Conservation (phyloP, 1,284 basidiomycete species). For the Mrakiaceae sp. region DNA sequence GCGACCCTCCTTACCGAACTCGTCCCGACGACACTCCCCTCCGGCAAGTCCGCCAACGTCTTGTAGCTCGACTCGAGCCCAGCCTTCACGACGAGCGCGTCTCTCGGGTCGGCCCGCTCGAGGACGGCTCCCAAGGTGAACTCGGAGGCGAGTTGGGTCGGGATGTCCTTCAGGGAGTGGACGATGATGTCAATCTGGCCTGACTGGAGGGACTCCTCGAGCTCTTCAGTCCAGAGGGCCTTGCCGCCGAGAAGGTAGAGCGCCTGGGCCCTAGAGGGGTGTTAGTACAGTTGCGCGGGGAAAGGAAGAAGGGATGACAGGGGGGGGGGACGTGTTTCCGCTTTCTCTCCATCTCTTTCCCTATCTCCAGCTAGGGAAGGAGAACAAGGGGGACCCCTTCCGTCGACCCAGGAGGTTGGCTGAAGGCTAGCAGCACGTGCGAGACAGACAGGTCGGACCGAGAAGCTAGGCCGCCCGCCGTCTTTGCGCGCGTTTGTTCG, state of each 20-base stretch:
- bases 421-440: too few species aligned
- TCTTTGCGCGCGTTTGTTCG: neutral
- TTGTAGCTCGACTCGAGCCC: constrained; percentile 53
- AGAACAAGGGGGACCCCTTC: constrained; percentile 21
- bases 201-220: constrained; percentile 69
- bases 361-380: constrained; percentile 5
- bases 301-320: neutral
- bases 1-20: constrained; percentile 88
- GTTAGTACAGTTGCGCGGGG: neutral
- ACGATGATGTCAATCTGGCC: constrained; percentile 81
- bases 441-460: too few species aligned
- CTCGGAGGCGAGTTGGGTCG: constrained; percentile 71
- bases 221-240: constrained; percentile 88
- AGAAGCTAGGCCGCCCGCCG: too few species aligned
- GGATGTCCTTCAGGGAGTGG: constrained; percentile 89
- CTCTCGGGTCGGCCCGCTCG: constrained; percentile 79
- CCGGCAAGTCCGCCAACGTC: constrained; percentile 70
- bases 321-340: too few species aligned
- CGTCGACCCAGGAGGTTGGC: too few species aligned
- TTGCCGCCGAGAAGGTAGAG: constrained; percentile 69
- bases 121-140: constrained; percentile 77
- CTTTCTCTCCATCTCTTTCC: neutral
- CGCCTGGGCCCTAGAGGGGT: constrained; percentile 41
- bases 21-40: constrained; percentile 84
- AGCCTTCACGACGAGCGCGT: constrained; percentile 76